A percentile compares a stretch with the other conserved stretches of the same genome.
Conservation (phyloP, 179 eudicot genomes). For the Camellia oleifera region DNA sequence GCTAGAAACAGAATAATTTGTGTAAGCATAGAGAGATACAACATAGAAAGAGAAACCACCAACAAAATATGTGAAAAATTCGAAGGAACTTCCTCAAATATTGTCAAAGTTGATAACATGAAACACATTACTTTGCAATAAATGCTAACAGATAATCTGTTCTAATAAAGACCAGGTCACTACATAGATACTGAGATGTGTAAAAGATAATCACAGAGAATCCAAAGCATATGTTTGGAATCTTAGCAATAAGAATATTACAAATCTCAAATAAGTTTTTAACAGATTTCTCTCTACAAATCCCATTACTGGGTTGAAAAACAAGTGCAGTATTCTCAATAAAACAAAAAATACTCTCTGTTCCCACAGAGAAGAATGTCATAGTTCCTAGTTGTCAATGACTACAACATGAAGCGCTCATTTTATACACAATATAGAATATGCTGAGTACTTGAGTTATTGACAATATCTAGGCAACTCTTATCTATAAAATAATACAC, state of each 20-base stretch:
- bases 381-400: too few relatives aligned
- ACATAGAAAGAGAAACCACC: too few relatives aligned
- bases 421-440: too few relatives aligned
- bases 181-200: too few relatives aligned
- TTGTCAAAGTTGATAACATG: neutral
- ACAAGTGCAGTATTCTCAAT: neutral
- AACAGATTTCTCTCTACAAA: neutral
- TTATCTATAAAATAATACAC: too few relatives aligned
- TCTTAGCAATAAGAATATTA: neutral
- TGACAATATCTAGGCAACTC: neutral
- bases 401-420: too few relatives aligned
- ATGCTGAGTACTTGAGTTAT: neutral
- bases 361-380: neutral
- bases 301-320: neutral
- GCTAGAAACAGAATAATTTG: neutral
- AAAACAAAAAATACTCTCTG: neutral
- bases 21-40: neutral
- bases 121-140: neutral
- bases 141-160: neutral
- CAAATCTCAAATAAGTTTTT: neutral
- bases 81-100: neutral
- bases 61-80: neutral
- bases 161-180: neutral
- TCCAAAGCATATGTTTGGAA: neutral
- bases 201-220: neutral